These are phyloP conservation scores for Helotiales sp. DNA, from an alignment of 2,329 filamentous ascomycete genomes.

Conservation along the genomic window DNA sequence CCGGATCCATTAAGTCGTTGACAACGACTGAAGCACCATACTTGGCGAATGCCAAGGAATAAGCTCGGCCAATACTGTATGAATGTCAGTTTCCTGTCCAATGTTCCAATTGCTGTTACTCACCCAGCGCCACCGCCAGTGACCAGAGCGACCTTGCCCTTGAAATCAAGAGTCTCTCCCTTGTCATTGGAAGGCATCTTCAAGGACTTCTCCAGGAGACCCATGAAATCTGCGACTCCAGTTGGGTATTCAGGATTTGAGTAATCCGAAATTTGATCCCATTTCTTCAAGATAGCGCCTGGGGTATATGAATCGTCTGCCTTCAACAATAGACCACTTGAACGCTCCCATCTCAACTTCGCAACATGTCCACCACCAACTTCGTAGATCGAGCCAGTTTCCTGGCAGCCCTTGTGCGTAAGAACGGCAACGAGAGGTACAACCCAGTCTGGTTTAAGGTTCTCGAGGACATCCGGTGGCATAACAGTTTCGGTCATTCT, in stretches of 20 bases:
- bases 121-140: conserved; percentile 84
- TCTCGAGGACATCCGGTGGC: conserved; percentile 87
- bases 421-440: conserved; percentile 89
- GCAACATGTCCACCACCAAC: conserved; percentile 89
- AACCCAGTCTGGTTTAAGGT: conserved; percentile 82
- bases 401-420: conserved; percentile 77
- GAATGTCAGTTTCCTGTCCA: neutral
- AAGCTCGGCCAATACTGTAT: conserved; percentile 79
- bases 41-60: conserved; percentile 84
- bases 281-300: conserved; percentile 83
- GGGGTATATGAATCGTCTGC: conserved; percentile 86
- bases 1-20: conserved; percentile 93
- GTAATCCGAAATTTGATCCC: conserved; percentile 86
- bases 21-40: conserved; percentile 84
- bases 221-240: conserved; percentile 85
- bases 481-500: conserved; percentile 95
- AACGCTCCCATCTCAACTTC: conserved; percentile 94
- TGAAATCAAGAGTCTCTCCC: conserved; percentile 77
- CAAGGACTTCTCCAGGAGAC: conserved; percentile 78
- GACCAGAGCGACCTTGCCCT: conserved; percentile 80
- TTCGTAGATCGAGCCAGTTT: conserved; percentile 91
- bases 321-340: conserved; percentile 85
- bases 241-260: conserved; percentile 78
- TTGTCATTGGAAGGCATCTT: conserved; percentile 72
- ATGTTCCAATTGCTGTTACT: conserved; percentile 27